These are phyloP conservation scores for Ogataea trehalophila DNA, from an alignment of 805 yeast species.

Conservation along the genomic window DNA sequence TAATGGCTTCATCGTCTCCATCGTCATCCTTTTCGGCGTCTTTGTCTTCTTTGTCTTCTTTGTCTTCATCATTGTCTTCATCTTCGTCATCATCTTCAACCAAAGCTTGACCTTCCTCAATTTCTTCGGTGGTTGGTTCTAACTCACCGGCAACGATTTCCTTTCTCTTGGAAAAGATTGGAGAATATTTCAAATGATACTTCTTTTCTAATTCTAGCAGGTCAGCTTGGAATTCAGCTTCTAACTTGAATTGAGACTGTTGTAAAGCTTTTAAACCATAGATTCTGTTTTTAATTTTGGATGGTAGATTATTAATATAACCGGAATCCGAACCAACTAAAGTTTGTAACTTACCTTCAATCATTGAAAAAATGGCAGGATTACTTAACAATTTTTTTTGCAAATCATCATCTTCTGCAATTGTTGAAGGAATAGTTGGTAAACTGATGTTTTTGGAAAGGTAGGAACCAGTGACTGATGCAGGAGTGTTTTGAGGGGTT, in stretches of 20 bases:
- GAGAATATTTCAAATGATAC: constrained; percentile 66
- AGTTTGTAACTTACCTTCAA: constrained; percentile 81
- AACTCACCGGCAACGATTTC: constrained; percentile 63
- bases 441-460: constrained; percentile 52
- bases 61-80: constrained; percentile 36
- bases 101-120: constrained; percentile 70
- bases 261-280: constrained; percentile 80
- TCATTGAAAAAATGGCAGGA: constrained; percentile 80
- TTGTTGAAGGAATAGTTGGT: constrained; percentile 62
- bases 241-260: constrained; percentile 71
- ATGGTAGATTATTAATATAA: constrained; percentile 74
- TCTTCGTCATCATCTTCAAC: constrained; percentile 40
- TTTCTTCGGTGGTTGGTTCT: constrained; percentile 77
- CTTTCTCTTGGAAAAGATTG: constrained; percentile 70
- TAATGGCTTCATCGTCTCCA: constrained; percentile 30
- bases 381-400: constrained; percentile 46
- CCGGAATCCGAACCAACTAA: constrained; percentile 86
- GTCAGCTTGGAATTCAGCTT: constrained; percentile 88
- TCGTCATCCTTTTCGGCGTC: constrained; percentile 36
- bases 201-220: constrained; percentile 80
- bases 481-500: constrained; percentile 98
- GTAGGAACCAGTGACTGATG: constrained; percentile 73
- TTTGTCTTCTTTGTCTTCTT: constrained; percentile 38
- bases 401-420: constrained; percentile 57
- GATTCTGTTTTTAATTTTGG: constrained; percentile 67